Conservation (phyloP, 345 rosid genomes). For the Gossypium longicalyx region DNA sequence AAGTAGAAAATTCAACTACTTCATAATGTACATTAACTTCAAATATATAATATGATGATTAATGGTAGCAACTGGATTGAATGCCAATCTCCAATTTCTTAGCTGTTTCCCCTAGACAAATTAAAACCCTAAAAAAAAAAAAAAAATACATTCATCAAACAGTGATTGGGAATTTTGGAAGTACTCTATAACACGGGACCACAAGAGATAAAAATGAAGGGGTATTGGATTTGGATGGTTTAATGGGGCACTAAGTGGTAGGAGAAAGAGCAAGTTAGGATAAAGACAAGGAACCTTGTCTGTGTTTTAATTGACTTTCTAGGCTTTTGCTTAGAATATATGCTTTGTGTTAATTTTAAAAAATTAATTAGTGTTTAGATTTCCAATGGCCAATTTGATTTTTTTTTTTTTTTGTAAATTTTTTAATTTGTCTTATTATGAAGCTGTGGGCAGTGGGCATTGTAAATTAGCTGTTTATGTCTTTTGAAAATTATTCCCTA, state of each 20-base stretch:
- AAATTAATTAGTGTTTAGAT: background rate
- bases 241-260: conserved; percentile 24
- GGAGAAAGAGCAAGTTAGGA: conserved; percentile 32
- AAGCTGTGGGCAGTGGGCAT: conserved; percentile 5
- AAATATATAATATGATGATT: background rate
- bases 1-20: background rate
- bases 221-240: conserved; percentile 12
- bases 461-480: conserved; percentile 36
- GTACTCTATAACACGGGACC: too few species aligned
- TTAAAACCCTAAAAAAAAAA: too few species aligned
- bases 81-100: background rate
- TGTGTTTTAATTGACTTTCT: conserved; percentile 35
- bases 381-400: background rate
- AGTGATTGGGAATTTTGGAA: too few species aligned
- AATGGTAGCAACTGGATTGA: background rate
- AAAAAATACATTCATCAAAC: too few species aligned
- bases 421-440: conserved; percentile 21
- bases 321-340: conserved; percentile 27
- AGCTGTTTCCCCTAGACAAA: background rate
- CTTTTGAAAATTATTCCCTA: conserved; percentile 25
- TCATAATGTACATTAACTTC: background rate
- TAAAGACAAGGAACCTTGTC: conserved; percentile 31
- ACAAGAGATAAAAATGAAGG: background rate
- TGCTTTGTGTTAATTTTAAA: conserved; percentile 12
- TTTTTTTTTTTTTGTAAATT: background rate